Evolutionary conservation across 1,284 basidiomycete genomes (phyloP).

Genomic region (Agaricales sp.): DNA sequence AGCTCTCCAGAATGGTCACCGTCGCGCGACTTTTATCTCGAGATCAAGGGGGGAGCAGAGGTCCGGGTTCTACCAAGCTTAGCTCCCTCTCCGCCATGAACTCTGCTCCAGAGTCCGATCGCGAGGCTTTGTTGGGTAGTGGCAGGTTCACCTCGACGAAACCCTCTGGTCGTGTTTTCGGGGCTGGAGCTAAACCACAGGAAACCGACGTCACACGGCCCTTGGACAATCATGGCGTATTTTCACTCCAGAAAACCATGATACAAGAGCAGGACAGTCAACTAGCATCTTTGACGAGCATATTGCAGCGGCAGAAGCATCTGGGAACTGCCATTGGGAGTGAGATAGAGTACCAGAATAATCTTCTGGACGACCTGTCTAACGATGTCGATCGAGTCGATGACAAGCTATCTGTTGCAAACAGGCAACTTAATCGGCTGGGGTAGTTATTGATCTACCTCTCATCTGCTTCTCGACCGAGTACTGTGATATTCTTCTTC

Average conservation of each 20-base stretch:
- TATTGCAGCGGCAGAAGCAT: conserved; percentile 79
- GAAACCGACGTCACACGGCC: conserved; percentile 85
- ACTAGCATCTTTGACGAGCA: conserved; percentile 67
- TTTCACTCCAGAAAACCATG: conserved; percentile 72
- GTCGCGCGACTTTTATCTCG: conserved; percentile 50
- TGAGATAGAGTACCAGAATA: conserved; percentile 82
- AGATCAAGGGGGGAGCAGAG: conserved; percentile 19
- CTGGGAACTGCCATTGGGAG: conserved; percentile 82
- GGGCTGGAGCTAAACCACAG: conserved; percentile 45
- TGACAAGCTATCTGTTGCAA: conserved; percentile 68
- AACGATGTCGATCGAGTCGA: conserved; percentile 67
- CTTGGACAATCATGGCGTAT: conserved; percentile 72
- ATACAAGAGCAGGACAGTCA: conserved; percentile 82
- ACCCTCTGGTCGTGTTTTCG: conserved; percentile 75
- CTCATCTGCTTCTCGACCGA: no score
- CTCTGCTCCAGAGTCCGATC: conserved; percentile 45
- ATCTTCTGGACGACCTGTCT: conserved; percentile 74
- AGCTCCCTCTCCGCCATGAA: conserved; percentile 20
- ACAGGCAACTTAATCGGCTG: conserved; percentile 72
- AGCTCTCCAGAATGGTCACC: conserved; percentile 68
- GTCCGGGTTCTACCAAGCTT: background rate
- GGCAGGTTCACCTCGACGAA: conserved; percentile 20
- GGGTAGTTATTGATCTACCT: conserved; percentile 37
- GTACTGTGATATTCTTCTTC: no score
- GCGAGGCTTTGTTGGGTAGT: conserved; percentile 50